Percentiles rank a stretch among this genome's conserved stretches.
Conservation (phyloP, 129 eudicot genomes). For the Pulicaria dysenterica region DNA sequence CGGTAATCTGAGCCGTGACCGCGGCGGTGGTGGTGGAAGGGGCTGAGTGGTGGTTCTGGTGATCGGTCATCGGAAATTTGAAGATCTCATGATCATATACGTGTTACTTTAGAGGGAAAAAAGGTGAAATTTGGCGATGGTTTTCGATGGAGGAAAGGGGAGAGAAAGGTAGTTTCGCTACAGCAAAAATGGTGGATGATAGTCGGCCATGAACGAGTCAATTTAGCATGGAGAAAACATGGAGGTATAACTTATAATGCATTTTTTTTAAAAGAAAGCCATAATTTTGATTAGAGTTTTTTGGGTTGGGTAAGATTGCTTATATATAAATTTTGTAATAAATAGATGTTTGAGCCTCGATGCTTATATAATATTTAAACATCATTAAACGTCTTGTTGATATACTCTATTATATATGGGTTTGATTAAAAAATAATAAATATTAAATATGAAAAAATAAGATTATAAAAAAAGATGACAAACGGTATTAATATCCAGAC, state of each 20-base stretch:
- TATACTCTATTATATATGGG: no score
- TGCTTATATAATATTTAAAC: no score
- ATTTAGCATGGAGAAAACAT: conserved; percentile 18
- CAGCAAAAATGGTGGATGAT: conserved; percentile 36
- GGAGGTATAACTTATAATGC: background rate
- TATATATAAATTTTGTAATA: no score
- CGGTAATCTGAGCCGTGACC: background rate
- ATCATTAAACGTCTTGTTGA: no score
- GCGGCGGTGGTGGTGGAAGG: background rate
- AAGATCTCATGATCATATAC: background rate
- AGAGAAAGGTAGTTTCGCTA: conserved; percentile 28
- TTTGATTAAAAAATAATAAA: no score
- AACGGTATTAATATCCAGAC: no score
- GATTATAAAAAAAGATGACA: no score
- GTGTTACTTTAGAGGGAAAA: background rate
- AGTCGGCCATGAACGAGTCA: conserved; percentile 39
- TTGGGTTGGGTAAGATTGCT: no score
- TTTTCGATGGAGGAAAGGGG: background rate
- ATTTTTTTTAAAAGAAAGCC: no score
- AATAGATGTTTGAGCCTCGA: no score
- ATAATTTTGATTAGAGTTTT: no score
- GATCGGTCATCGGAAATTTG: conserved; percentile 9
- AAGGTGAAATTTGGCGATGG: background rate
- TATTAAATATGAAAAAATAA: no score
- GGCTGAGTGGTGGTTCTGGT: background rate